Evolutionary conservation across 164 flowering plant species (phyloP).

Genomic region (Annona squamosa): DNA sequence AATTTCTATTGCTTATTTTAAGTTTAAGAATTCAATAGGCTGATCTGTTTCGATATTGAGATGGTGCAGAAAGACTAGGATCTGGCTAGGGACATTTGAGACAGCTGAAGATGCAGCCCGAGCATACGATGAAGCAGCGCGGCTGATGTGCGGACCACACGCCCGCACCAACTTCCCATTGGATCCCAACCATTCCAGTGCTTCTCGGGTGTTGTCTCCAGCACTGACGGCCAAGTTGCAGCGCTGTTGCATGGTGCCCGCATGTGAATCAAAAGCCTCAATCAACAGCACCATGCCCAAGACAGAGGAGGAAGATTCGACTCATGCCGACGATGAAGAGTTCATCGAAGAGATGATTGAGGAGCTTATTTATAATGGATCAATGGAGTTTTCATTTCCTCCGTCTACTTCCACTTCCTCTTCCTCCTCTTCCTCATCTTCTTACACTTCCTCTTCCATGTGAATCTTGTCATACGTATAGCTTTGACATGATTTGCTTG

Average conservation of each 20-base stretch:
- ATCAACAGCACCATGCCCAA: conserved; percentile 1
- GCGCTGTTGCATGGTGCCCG: conserved; percentile 2
- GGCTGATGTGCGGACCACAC: conserved; percentile 16
- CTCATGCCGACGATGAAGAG: conserved; percentile 12
- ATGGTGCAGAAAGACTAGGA: conserved; percentile 17
- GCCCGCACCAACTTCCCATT: conserved; percentile 18
- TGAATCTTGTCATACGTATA: background rate
- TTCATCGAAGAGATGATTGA: conserved; percentile 18
- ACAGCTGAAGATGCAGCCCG: conserved; percentile 21
- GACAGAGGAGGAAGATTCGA: conserved; percentile 6
- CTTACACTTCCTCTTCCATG: background rate
- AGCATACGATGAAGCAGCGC: conserved; percentile 19
- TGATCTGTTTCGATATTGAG: background rate
- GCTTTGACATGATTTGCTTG: no score
- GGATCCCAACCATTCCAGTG: conserved; percentile 7
- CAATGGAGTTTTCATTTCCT: conserved; percentile 14
- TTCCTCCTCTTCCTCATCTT: conserved; percentile 1
- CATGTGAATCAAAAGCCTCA: background rate
- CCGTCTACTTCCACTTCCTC: background rate
- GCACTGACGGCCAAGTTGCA: conserved; percentile 14
- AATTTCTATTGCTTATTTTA: no score
- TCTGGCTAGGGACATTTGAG: conserved; percentile 20
- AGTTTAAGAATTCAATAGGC: no score
- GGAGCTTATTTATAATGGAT: conserved; percentile 16
- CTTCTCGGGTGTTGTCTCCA: conserved; percentile 7